These are phyloP conservation scores for Rossbeevera mucosa DNA, from an alignment of 768 basidiomycete genomes.

Conservation along the genomic window DNA sequence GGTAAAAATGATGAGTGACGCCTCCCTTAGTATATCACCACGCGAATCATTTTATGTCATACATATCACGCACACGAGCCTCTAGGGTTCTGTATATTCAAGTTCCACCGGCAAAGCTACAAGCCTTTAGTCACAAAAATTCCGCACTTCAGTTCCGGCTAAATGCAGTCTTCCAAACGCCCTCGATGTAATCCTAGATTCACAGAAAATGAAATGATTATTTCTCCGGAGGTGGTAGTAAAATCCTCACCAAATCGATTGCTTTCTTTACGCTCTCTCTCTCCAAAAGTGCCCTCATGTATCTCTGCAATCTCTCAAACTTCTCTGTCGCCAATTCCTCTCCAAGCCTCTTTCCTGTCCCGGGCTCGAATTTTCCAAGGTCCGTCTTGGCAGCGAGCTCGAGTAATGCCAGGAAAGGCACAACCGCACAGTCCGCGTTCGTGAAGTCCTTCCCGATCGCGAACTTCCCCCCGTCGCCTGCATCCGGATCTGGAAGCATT, in stretches of 20 bases:
- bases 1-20: too few relatives aligned
- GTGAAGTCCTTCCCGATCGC: conserved; percentile 43
- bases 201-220: neutral
- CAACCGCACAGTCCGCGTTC: conserved; percentile 55
- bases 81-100: too few relatives aligned
- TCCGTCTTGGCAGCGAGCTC: conserved; percentile 42
- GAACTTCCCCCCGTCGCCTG: conserved; percentile 36
- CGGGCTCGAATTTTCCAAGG: conserved; percentile 44
- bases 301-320: conserved; percentile 46
- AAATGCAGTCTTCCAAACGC: neutral
- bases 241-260: neutral
- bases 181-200: neutral
- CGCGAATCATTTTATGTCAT: too few relatives aligned
- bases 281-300: conserved; percentile 41
- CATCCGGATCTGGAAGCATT: conserved; percentile 34
- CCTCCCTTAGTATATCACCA: too few relatives aligned
- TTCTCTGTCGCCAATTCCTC: conserved; percentile 38
- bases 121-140: too few relatives aligned
- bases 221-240: neutral
- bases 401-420: conserved; percentile 52
- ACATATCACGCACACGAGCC: too few relatives aligned
- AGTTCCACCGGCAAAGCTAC: too few relatives aligned
- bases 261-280: conserved; percentile 28
- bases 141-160: neutral
- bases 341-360: conserved; percentile 40